Evolutionary conservation across 2,329 filamentous ascomycete genomes (phyloP), one percentile per base, ranked within the genome.

Genomic region (Colletotrichum cuscutae): DNA sequence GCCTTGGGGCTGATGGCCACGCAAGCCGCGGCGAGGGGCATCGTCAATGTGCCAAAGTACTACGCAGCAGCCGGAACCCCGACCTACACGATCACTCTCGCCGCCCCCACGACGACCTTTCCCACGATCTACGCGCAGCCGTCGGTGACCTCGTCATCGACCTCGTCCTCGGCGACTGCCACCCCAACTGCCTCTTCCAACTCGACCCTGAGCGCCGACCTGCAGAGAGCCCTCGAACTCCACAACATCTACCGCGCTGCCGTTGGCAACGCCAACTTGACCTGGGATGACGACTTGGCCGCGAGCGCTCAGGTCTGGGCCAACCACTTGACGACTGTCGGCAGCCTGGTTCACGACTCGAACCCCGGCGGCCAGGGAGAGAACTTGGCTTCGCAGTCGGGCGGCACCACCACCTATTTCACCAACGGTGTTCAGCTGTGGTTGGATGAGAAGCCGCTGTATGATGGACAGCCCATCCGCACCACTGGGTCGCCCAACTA

Each of bases 311-410:
- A 68, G 24, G 22, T 6, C 22, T 68, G 65, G 65, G 65, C 65
- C 12, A 3, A 68, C 12, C 13, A 63, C 22, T 58, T 68, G 15
- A 54, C 57, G 13, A 5, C 24, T 8, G n/a, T 42, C 5, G 46
- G 46, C 24, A 24, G 15, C 8, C 15, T 68, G 15, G 49, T 19
- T 19, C 65, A 68, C 13, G 57, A 22, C 46, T 3, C 1, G 4
- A 56, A 42, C 57, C 11, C 62, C 4, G 53, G 32, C 35, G 65
- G 65, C 30, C 59, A 74, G 65, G 73, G 73, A 26, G 73, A 74
- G 52, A 72, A 72, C 62, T 53, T 74, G 53, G 69, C 69, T 13
- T 62, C 13, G 6, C 22, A 37, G 57, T 58, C 56, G 24, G 52
- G 52, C 9, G 52, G 24, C 35, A 57, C 46, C 60, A 42, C 30